Base-by-base conservation (phyloP, 1,139 yeast species). In the Blastobotrys aristatus region DNA sequence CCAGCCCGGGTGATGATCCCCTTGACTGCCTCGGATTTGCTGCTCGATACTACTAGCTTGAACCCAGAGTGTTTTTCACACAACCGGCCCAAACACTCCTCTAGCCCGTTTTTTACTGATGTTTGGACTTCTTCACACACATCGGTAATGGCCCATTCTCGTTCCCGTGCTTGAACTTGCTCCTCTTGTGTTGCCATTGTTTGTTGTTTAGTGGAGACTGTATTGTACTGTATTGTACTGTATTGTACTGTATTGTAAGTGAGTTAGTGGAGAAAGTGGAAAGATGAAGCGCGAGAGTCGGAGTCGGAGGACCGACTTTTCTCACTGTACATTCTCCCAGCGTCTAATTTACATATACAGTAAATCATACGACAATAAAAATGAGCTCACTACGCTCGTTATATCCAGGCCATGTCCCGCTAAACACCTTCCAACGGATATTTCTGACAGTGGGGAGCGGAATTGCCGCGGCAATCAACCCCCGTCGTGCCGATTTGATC, bases 361-460 rank as follows among this genome's bases (percentile, higher is more conserved):
- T n/a, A n/a, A n/a, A n/a, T n/a, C n/a, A n/a, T n/a, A n/a, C 27
- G 27, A 24, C 27, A 10, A 24, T 6, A 24, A 24, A 24, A 24
- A 24, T 6, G 27, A 24, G 27, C 8, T 24, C 27, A 24, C 5
- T 24, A 10, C 5, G 8, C 10, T 24, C 27, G 10, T 10, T 24
- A 5, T 88, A 88, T 60, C 82, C 85, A 0, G 92, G 88, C 2
- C 96, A 90, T 64, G 82, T 90, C 6, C 95, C 95, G 1, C 71
- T 90, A 44, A 78, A 79, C 54, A 53, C 65, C 1, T 67, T 75
- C 48, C 97, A 92, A 62, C 77, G 84, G 55, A 54, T 73, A 1
- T 64, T 84, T 40, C 70, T 92, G 69, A 78, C 86, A 52, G 66
- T 75, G 0, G 84, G 92, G 1, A 84, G 95, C 4, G 89, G 95